Conservation (phyloP, 148 eudicot genomes). For the Cornus kousa region DNA sequence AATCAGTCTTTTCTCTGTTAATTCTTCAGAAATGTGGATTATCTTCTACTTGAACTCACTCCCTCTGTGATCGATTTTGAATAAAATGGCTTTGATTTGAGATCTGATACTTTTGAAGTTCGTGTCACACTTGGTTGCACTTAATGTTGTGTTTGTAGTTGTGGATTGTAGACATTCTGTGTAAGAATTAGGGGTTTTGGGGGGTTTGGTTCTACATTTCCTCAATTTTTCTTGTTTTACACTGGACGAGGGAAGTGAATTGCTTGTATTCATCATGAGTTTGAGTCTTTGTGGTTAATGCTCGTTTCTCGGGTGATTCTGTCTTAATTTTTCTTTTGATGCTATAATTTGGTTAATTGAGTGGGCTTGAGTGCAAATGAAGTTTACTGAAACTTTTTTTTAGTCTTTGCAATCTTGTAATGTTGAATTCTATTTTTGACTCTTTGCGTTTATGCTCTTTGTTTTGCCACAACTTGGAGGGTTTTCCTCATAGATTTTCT, state of each 20-base stretch:
- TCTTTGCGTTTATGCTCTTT: too few relatives aligned
- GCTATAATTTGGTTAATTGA: not conserved
- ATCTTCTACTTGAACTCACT: not conserved
- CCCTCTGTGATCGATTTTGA: not conserved
- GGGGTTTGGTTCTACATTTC: not conserved
- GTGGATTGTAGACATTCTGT: not conserved
- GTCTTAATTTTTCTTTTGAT: too few relatives aligned
- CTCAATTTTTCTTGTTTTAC: not conserved
- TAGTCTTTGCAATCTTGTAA: not conserved
- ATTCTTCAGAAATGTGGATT: not conserved
- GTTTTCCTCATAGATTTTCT: too few relatives aligned
- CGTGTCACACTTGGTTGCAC: not conserved
- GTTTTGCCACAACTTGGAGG: not conserved
- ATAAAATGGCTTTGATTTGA: not conserved
- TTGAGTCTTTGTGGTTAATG: not conserved
- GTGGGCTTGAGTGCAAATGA: not conserved
- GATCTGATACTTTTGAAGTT: not conserved
- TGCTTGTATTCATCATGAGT: not conserved
- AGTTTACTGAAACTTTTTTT: too few relatives aligned
- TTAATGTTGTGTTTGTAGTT: not conserved
- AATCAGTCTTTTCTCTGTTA: not conserved
- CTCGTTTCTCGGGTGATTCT: not conserved
- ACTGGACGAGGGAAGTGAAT: not conserved
- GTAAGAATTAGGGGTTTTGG: not conserved
- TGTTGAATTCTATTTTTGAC: too few relatives aligned